Base-by-base conservation (phyloP, 257 asterid genomes). In the Solanum tacnaense region DNA sequence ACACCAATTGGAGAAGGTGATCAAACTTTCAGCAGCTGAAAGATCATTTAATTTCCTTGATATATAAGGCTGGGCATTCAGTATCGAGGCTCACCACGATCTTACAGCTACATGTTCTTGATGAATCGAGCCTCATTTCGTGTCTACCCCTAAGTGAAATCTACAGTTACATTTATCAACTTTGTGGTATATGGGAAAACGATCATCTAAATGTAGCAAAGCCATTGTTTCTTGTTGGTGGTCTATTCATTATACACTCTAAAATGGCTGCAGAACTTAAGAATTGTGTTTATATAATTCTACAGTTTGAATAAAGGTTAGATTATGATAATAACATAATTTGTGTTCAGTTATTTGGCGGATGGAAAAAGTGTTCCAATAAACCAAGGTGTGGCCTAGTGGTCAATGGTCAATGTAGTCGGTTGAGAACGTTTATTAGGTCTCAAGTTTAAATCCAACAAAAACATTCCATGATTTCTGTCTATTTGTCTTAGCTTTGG, bases 1-100 rank as follows among this genome's bases (percentile, higher is more conserved):
- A 89, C 92, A 49, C 91, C 89, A 71, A 88, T 41, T 35, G 98
- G 85, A 86, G 94, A 92, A 9, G 93, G 52, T 56, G 88, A 44
- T 60, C 83, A 76, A 73, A 7, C 56, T 27, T 86, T 86, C 60
- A 29, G 29, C 70, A 49, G 86, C 86, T 82, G 86, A 82, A 82
- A 82, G 70, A 82, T 20, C 67, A 46, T 27, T 16, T 9, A 20
- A 2, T 49, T 6, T 46, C 32, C 86, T 49, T 82, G 86, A 49
- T 82, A 82, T 49, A 46, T 9, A 73, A 82, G 7, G 6, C 70
- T 49, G 70, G 86, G 70, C 27, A 10, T 49, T 27, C 35, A 18
- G 18, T 46, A 46, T 79, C 10, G 39, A 79, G 85, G 39, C 16
- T 41, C 15, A 13, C 21, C 58, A 41, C 0, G 23, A 39, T 76